Base-by-base conservation (phyloP, 2,329 filamentous ascomycete genomes). In the Didymella exigua region DNA sequence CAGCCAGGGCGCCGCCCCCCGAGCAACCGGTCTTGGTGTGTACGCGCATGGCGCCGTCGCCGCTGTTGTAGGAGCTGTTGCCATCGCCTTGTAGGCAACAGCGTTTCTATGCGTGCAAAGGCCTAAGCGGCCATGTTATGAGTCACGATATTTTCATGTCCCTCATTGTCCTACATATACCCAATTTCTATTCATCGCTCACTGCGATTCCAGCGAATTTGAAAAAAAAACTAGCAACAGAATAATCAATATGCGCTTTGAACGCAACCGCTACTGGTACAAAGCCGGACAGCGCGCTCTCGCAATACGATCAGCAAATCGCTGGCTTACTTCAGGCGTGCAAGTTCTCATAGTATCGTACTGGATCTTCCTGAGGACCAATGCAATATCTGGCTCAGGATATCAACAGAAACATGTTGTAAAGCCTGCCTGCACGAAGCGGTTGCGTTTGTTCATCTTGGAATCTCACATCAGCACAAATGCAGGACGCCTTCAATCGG, bases 1-100 rank as follows among this genome's bases (percentile, higher is more conserved):
- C 11, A 55, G 52, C 11, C 52, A 55, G 19, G 52, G 52, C 19
- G 46, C 45, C 16, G 52, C 52, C 30, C 52, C 52, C 5, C 52
- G 46, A 26, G 41, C 23, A 14, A 49, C 52, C 7, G 52, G 40
- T 5, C 10, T 45, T 18, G 34, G 46, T 4, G 1, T 55, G 14
- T 55, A 55, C 23, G 46, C 42, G 23, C 41, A 55, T 27, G 52
- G 52, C 5, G 52, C 52, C 2, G 31, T 55, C 29, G 52, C 41
- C 24, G 52, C 34, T 23, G 33, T 55, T 26, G 52, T 55, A 11
- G 52, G 52, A 10, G 52, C 34, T 36, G 41, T 49, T 27, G 52
- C 41, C 5, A 41, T 38, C 13, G 45, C 24, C 5, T 13, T 55
- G 21, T 55, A 49, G 23, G 7, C 19, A 18, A 4, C 4, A 11